These are phyloP conservation scores for Blastocrithidia nonstop DNA, from an alignment of 208 protist species.

Conservation along the genomic window DNA sequence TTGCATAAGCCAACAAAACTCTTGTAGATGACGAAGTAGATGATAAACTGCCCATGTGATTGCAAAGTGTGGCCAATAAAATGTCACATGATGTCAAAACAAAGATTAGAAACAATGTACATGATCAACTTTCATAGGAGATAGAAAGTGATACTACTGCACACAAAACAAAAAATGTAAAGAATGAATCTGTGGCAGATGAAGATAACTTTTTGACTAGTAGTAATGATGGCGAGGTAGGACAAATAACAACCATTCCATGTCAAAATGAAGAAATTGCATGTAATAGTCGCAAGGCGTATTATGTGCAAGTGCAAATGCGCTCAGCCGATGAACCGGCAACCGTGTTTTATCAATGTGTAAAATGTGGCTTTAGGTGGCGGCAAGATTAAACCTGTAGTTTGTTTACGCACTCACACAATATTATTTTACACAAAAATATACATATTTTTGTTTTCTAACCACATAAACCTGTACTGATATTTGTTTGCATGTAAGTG, in stretches of 20 bases:
- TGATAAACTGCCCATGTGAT: neutral
- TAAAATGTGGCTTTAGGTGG: conserved; percentile 90
- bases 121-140: too few species aligned
- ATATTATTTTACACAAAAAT: neutral
- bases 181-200: too few species aligned
- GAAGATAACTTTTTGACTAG: conserved; percentile 1
- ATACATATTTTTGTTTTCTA: neutral
- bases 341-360: conserved; percentile 94
- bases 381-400: conserved; percentile 38
- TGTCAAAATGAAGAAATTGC: conserved; percentile 60
- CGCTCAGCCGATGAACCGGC: conserved; percentile 96
- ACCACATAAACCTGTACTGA: neutral
- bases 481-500: neutral
- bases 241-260: conserved; percentile 65
- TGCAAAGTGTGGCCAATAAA: too few species aligned
- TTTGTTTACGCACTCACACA: neutral
- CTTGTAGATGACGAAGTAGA: conserved; percentile 7
- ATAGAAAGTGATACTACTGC: too few species aligned
- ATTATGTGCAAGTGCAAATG: conserved; percentile 95
- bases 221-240: conserved; percentile 24
- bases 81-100: too few species aligned
- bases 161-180: too few species aligned
- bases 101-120: too few species aligned
- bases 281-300: conserved; percentile 79
- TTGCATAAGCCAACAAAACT: conserved; percentile 25